Conservation (phyloP, 352 stramenopile genomes). For the Elongisporangium undulatum region DNA sequence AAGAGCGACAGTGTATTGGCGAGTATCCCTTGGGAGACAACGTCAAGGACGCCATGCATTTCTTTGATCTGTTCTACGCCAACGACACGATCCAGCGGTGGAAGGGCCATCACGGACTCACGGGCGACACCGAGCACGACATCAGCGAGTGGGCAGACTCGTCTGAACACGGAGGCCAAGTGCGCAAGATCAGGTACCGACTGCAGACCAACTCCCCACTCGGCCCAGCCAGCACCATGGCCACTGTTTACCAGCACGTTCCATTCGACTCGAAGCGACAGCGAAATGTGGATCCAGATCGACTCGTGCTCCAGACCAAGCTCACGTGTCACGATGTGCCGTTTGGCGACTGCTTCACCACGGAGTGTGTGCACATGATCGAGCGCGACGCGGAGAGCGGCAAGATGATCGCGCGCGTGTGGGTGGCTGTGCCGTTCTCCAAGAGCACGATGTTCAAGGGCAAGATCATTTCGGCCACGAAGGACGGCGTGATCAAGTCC, state of each 20-base stretch:
- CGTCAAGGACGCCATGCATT: conserved; percentile 48
- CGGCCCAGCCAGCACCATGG: conserved; percentile 56
- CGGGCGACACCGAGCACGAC: conserved; percentile 60
- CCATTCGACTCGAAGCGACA: conserved; percentile 31
- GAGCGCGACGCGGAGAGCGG: conserved; percentile 33
- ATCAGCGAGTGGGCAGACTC: conserved; percentile 57
- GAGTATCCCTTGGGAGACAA: conserved; percentile 56
- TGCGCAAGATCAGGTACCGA: conserved; percentile 72
- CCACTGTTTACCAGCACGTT: conserved; percentile 50
- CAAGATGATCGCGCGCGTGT: conserved; percentile 42
- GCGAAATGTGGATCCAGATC: conserved; percentile 31
- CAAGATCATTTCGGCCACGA: conserved; percentile 74
- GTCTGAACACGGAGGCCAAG: conserved; percentile 46
- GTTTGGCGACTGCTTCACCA: conserved; percentile 75
- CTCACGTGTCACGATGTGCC: conserved; percentile 73
- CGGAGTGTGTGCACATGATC: conserved; percentile 57
- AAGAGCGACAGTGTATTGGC: conserved; percentile 62
- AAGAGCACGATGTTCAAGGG: conserved; percentile 85
- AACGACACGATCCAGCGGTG: conserved; percentile 44
- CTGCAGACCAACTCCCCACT: conserved; percentile 69
- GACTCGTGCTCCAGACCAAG: conserved; percentile 55
- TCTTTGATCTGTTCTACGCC: conserved; percentile 75
- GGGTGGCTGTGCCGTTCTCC: conserved; percentile 67
- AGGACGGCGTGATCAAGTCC: conserved; percentile 61
- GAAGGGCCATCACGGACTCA: conserved; percentile 49